Evolutionary conservation across 768 basidiomycete species (phyloP).

Genomic region (Mycena pura): DNA sequence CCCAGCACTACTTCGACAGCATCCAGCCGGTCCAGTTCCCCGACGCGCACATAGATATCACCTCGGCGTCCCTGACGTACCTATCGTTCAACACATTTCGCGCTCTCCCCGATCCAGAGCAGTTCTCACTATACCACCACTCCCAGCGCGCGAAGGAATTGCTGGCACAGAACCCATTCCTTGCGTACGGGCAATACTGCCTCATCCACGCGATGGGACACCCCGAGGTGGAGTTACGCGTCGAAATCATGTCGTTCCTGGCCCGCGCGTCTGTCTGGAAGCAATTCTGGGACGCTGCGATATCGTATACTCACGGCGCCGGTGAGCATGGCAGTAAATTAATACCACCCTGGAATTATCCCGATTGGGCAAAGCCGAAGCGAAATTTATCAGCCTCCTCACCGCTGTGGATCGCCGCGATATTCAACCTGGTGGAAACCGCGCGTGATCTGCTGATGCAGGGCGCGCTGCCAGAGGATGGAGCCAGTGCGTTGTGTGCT

Average conservation of each 20-base stretch:
- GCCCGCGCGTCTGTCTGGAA: background rate
- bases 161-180: background rate
- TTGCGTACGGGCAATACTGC: background rate
- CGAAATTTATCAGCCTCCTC: too few relatives aligned
- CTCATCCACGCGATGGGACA: background rate
- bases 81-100: background rate
- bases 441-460: background rate
- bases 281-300: background rate
- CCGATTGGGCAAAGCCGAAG: background rate
- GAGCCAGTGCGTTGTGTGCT: background rate
- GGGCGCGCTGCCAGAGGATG: background rate
- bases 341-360: slow-evolving; percentile 1
- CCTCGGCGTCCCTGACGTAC: background rate
- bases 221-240: background rate
- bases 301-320: background rate
- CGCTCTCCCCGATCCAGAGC: background rate
- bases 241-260: background rate
- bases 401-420: background rate
- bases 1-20: background rate
- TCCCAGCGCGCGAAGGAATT: background rate
- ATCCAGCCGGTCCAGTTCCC: background rate
- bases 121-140: background rate
- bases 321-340: background rate
- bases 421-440: background rate
- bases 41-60: background rate